These are phyloP conservation scores for Candida peoriensis DNA, from an alignment of 805 yeast genomes.

Conservation along the genomic window DNA sequence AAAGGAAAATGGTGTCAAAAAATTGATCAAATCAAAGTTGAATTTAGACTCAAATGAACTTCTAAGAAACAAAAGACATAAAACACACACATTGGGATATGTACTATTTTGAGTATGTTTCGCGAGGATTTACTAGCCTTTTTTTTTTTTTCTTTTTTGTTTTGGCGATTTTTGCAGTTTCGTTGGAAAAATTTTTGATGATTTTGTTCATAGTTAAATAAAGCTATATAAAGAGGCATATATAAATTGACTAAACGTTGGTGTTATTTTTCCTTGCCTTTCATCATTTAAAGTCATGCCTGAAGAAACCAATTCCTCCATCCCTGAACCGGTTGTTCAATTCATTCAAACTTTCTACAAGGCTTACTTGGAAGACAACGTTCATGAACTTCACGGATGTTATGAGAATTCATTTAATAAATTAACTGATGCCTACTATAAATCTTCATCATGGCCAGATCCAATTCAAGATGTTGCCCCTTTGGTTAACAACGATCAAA, in stretches of 20 bases:
- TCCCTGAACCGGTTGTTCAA: constrained; percentile 40
- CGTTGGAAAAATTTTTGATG: constrained; percentile 1
- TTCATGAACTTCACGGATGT: constrained; percentile 37
- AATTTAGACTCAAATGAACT: too few species aligned
- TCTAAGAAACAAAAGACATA: too few species aligned
- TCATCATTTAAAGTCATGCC: constrained; percentile 1
- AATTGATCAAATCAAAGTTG: too few species aligned
- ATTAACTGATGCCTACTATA: constrained; percentile 40
- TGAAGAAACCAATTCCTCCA: constrained; percentile 11
- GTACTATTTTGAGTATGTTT: too few species aligned
- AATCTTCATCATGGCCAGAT: constrained; percentile 40
- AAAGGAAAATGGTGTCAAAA: too few species aligned
- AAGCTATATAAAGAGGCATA: not conserved
- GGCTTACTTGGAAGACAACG: constrained; percentile 37
- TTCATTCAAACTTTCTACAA: constrained; percentile 40
- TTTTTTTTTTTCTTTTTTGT: too few species aligned
- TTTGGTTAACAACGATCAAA: constrained; percentile 39
- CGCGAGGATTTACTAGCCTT: too few species aligned
- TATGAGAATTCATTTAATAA: constrained; percentile 41
- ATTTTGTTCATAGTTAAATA: too few species aligned
- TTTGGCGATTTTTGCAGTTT: not conserved
- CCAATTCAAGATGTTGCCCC: constrained; percentile 38
- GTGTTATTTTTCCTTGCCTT: not conserved
- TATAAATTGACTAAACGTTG: too few species aligned
- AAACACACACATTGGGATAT: too few species aligned